Percentiles rank a stretch among this genome's conserved stretches.
phyloP scores from a whole-genome alignment of 129 eudicot genomes.

The Pseudognaphalium luteoalbum region DNA sequence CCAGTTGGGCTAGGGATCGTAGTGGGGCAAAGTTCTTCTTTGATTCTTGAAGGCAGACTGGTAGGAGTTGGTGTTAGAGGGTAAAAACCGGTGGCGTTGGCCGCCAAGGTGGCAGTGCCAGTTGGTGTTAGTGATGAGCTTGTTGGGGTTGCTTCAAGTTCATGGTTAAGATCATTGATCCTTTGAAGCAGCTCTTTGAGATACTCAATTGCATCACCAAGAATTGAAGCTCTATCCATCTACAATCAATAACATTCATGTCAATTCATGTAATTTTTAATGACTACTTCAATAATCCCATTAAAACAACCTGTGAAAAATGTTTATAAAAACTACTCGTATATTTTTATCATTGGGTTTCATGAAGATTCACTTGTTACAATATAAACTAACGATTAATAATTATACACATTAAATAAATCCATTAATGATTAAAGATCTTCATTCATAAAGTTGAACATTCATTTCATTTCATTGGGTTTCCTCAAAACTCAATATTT shows the following conservation, averaged over 20 bases:
- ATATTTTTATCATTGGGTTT: background rate
- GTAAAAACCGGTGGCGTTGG: conserved; percentile 46
- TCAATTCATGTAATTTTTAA: background rate
- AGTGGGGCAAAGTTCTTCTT: conserved; percentile 85
- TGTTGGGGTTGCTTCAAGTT: conserved; percentile 73
- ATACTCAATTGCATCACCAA: conserved; percentile 95
- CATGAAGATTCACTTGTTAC: conserved; percentile 19
- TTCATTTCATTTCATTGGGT: no score
- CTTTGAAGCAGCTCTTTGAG: conserved; percentile 82
- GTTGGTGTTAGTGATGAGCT: conserved; percentile 62
- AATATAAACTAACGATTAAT: background rate
- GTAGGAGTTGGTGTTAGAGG: conserved; percentile 80
- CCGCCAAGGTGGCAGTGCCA: conserved; percentile 12
- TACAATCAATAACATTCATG: conserved; percentile 32
- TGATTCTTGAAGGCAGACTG: conserved; percentile 60
- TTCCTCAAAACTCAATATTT: no score
- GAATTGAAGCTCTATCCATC: conserved; percentile 99
- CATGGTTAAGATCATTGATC: conserved; percentile 86
- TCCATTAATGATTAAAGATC: no score
- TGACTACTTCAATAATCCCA: background rate
- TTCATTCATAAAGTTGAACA: no score
- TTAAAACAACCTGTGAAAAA: background rate
- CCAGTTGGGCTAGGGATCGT: conserved; percentile 75
- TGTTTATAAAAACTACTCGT: background rate
- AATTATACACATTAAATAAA: background rate